Base-by-base conservation (phyloP, 345 rosid species). In the Aquilaria malaccensis region DNA sequence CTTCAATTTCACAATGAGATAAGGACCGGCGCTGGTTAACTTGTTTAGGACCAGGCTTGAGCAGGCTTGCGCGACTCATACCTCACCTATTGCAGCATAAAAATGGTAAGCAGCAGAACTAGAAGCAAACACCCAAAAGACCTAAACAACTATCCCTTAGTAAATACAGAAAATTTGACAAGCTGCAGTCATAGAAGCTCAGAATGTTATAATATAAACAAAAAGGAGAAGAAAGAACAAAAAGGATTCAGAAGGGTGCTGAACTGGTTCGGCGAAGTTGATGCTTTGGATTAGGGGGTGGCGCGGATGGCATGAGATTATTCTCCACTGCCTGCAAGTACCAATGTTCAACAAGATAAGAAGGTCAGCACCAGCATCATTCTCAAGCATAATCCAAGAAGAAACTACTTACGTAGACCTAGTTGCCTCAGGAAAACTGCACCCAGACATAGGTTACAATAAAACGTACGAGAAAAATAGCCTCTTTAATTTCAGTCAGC, bases 231-330 rank as follows among this genome's bases (percentile, higher is more conserved):
- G 4, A 3, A 37, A 37, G 7, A 37, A 53, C 60, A 32, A 59
- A 29, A 64, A 7, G 43, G 22, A n/a, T 55, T 83, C 74, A 88
- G 77, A 83, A 76, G 55, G 88, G 70, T 54, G 89, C 81, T 3
- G 96, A 83, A 45, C 86, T 62, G 37, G 92, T 83, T 72, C 96
- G 70, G 4, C 90, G 77, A 45, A 85, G 90, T 73, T 82, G 92
- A 72, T 72, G 75, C 67, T 76, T 88, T 30, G 83, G 89, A 65
- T 80, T 77, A 10, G 83, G 86, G 29, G 86, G 81, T 45, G 82
- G 89, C 56, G 75, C 81, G 48, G 63, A 64, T 2, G 87, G 83
- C 32, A 85, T 76, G 76, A 76, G 64, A 63, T 67, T 79, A 63
- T 67, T 79, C 81, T 88, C 89, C 58, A 81, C 76, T 77, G 83